A percentile compares a stretch with the other conserved stretches of the same genome.
These are phyloP conservation scores for Spathaspora sp. DNA, from an alignment of 1,139 yeast genomes.

Conservation along the genomic window DNA sequence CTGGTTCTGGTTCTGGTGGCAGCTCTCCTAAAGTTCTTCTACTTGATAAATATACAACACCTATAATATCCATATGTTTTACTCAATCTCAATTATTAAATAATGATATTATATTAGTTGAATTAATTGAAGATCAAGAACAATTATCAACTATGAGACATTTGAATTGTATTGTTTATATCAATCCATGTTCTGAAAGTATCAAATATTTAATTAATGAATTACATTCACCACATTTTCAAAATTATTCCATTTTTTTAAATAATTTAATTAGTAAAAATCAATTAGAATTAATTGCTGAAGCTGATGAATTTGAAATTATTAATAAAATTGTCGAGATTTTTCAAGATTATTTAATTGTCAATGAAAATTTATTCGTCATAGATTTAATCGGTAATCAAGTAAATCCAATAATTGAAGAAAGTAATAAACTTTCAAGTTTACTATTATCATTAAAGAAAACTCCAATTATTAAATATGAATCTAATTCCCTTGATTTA, in stretches of 20 bases:
- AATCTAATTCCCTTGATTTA: slow-evolving; percentile 61
- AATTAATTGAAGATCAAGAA: slow-evolving; percentile 58
- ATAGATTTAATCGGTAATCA: slow-evolving; percentile 6
- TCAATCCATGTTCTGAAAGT: slow-evolving; percentile 70
- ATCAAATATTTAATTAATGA: slow-evolving; percentile 63
- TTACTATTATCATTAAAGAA: slow-evolving; percentile 69
- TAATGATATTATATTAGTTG: slow-evolving; percentile 80
- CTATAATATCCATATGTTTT: slow-evolving; percentile 79
- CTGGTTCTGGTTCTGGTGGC: too few relatives aligned
- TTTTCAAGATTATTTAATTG: slow-evolving; percentile 77
- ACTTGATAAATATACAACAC: slow-evolving; percentile 76
- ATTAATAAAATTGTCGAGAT: slow-evolving; percentile 76
- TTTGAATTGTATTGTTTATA: slow-evolving; percentile 75
- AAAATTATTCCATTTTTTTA: slow-evolving; percentile 72
- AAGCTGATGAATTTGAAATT: slow-evolving; percentile 82
- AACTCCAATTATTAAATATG: slow-evolving; percentile 78
- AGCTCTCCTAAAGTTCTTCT: slow-evolving; percentile 56
- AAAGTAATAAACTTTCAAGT: slow-evolving; percentile 58
- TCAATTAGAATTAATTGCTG: slow-evolving; percentile 83
- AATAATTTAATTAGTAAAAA: slow-evolving; percentile 72
- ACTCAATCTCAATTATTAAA: slow-evolving; percentile 84
- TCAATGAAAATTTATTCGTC: slow-evolving; percentile 67
- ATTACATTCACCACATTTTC: slow-evolving; percentile 74
- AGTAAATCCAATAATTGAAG: slow-evolving; percentile 35
- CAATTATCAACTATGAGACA: slow-evolving; percentile 77